Percentiles rank a stretch among this genome's conserved stretches.
Evolutionary conservation across 306 rosid genomes (phyloP).

Genomic region (Cyamopsis tetragonoloba): DNA sequence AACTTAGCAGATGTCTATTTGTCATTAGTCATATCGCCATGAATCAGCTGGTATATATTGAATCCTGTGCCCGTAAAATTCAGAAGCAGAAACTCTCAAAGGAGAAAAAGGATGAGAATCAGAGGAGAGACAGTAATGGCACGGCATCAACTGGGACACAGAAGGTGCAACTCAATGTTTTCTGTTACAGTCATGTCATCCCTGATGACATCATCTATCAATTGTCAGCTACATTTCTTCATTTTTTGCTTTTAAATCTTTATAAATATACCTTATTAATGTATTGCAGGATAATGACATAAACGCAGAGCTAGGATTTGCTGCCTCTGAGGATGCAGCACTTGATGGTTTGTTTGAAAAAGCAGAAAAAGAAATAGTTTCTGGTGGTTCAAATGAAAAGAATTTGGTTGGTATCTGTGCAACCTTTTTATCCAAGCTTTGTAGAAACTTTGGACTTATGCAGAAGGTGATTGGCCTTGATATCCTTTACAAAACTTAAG

Average conservation of each 20-base stretch:
- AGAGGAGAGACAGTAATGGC: slow-evolving; percentile 40
- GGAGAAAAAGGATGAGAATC: slow-evolving; percentile 52
- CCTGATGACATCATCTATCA: slow-evolving; percentile 6
- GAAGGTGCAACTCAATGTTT: slow-evolving; percentile 49
- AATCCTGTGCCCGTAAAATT: slow-evolving; percentile 79
- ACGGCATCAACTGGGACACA: slow-evolving; percentile 37
- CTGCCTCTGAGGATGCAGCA: slow-evolving; percentile 91
- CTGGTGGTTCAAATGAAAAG: slow-evolving; percentile 57
- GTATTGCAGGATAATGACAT: slow-evolving; percentile 68
- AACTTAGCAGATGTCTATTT: slow-evolving; percentile 78
- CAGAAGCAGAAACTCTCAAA: slow-evolving; percentile 67
- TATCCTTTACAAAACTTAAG: background rate
- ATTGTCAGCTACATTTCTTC: background rate
- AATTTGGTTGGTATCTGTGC: slow-evolving; percentile 78
- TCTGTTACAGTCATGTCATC: background rate
- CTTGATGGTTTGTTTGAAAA: slow-evolving; percentile 80
- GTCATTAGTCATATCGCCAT: slow-evolving; percentile 77
- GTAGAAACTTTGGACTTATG: slow-evolving; percentile 80
- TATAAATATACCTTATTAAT: background rate
- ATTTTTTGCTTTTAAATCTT: slow-evolving; percentile 2
- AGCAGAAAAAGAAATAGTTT: slow-evolving; percentile 86
- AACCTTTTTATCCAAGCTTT: slow-evolving; percentile 74
- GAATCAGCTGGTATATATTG: slow-evolving; percentile 87
- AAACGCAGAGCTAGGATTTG: slow-evolving; percentile 82
- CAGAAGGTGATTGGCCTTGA: slow-evolving; percentile 63